Evolutionary conservation across 2,329 filamentous ascomycete genomes (phyloP), one percentile per base, ranked within the genome.

Genomic region (Balansia obtecta): DNA sequence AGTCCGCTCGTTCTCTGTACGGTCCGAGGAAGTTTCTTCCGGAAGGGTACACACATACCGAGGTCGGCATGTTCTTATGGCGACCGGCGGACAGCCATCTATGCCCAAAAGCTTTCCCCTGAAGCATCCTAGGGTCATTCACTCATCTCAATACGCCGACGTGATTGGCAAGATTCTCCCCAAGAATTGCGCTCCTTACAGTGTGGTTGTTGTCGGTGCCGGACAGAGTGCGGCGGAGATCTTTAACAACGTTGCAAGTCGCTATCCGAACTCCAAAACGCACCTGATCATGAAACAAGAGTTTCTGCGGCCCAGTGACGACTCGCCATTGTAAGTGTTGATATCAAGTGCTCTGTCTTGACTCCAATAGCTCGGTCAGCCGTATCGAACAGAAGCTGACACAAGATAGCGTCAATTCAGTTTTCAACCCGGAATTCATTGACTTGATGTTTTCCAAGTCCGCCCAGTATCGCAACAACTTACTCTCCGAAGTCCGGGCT

Each of bases 141-240:
- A 97, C 68, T 95, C 89, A 0, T 95, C 89, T 9, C 82, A 89
- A 63, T 97, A 94, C 67, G 82, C 83, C 32, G 77, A 83, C 52
- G 68, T 74, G 13, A 76, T 83, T 6, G 75, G 76, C 46, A 67
- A 76, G 54, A 72, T 88, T 34, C 74, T 87, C 47, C 69, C 64
- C 52, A 73, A 81, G 56, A 66, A 70, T 50, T 68, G 73, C 34
- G 70, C 72, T 2, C 76, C 75, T 1, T 86, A 88, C 66, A 80
- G 80, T 15, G 82, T 97, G 48, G 90, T 88, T 9, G 86, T 97
- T 11, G 74, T 97, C 40, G 91, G 91, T 9, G 87, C 82, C 45
- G 91, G 93, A 1, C 91, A 98, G 71, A 94, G 87, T 64, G 89
- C 89, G 2, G 91, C 91, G 10, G 91, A 98, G 71, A 95, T 96